These are phyloP conservation scores for Monosporozyma servazzii DNA, from an alignment of 805 yeast genomes.

Conservation along the genomic window DNA sequence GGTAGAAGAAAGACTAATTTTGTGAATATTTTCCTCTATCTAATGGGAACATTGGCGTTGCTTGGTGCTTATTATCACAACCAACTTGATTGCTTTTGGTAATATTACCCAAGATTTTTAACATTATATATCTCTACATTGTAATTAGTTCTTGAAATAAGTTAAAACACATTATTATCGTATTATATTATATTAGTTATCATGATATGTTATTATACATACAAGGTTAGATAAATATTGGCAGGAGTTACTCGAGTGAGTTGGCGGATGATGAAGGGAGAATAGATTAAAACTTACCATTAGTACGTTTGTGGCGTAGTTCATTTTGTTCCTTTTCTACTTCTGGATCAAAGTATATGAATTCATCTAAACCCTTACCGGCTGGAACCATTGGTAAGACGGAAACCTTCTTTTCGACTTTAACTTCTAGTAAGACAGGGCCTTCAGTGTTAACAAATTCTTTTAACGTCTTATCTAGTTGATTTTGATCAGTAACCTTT, in stretches of 20 bases:
- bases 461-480: slow-evolving; percentile 47
- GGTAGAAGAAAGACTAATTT: slow-evolving; percentile 18
- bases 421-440: slow-evolving; percentile 84
- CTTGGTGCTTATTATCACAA: background rate
- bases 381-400: slow-evolving; percentile 98
- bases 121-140: background rate
- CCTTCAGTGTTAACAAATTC: slow-evolving; percentile 70
- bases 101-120: background rate
- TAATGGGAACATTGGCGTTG: background rate
- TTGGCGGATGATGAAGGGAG: too few relatives aligned
- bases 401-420: slow-evolving; percentile 84
- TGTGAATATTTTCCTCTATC: background rate
- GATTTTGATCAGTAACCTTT: slow-evolving; percentile 59
- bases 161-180: background rate
- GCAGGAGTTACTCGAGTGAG: background rate
- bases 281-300: slow-evolving; percentile 47
- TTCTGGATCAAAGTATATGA: slow-evolving; percentile 76
- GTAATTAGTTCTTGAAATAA: background rate
- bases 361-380: slow-evolving; percentile 91
- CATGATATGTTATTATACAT: background rate
- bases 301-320: slow-evolving; percentile 64
- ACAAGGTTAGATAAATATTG: background rate
- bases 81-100: background rate
- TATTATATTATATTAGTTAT: slow-evolving; percentile 1
- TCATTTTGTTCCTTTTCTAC: slow-evolving; percentile 63